Base-by-base conservation (phyloP, 805 yeast genomes). In the Kodamaea kakaduensis region DNA sequence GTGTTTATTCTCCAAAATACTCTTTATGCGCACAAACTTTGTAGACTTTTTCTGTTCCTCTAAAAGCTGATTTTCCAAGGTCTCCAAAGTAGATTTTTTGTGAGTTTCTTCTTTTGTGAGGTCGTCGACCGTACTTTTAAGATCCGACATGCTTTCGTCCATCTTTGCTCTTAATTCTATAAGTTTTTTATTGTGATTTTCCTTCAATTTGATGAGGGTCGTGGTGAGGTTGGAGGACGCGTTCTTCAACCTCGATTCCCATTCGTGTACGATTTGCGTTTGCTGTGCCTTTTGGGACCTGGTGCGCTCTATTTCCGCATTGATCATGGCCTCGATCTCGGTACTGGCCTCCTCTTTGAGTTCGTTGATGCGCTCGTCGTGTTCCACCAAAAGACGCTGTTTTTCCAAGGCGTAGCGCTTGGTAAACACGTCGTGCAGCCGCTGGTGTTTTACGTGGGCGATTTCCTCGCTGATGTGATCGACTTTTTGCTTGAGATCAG, bases 301-400 rank as follows among this genome's bases (percentile, higher is more conserved):
- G 38, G 33, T 50, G 39, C 7, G 23, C n/a, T 34, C 47, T 4
- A 60, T 58, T 34, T 64, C 67, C 10, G 50, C 49, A 5, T 57
- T 46, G 21, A 70, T 58, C 5, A 69, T 41, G 1, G 47, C 37
- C 25, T 73, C 73, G 1, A 75, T 60, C 45, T 69, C 57, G 0
- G 31, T 39, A 1, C 53, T 43, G 9, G 55, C 49, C 5, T 34
- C 39, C 29, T 61, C 64, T 34, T 61, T 62, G 18, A 63, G 44
- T 17, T 52, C 47, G 29, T 55, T 52, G 14, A 48, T 41, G 4
- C 48, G 41, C n/a, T 51, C 31, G 10, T 54, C 55, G 33, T 44
- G 60, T 23, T 56, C 52, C 15, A 48, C 39, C 13, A 48, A 45
- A 15, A 59, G 38, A 6, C 36, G 32, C 20, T 41, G 42, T 29